Evolutionary conservation across 331 rosid genomes (phyloP), one percentile per base, ranked within the genome.

Genomic region (Rosa hybrid): DNA sequence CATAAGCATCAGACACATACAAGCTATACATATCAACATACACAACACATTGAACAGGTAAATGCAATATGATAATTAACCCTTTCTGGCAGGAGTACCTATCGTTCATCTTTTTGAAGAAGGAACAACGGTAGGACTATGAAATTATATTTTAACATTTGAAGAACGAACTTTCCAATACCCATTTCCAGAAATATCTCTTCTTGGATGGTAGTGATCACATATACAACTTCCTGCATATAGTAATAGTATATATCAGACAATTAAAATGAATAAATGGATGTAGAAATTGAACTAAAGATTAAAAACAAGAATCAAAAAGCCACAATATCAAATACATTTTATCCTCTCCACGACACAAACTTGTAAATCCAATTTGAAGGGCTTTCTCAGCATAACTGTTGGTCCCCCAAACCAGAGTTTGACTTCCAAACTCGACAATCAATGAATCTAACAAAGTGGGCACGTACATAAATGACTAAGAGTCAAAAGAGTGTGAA

Each of bases 151-250:
- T 11, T 34, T 54, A 53, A 25, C 51, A 23, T 72, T 72, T 72
- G 13, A 79, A 76, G 50, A 67, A 72, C 42, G 60, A 78, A 74
- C 89, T 60, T 83, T 92, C 97, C 97, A 81, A 94, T 81, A 50
- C 92, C 97, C 94, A 92, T 91, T 83, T 94, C 97, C 69, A 83
- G 48, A 84, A 94, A 79, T 71, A 91, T 90, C 90, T 92, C 98
- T 83, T 92, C 93, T 82, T 92, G 94, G 77, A 94, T 87, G 39
- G 92, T 86, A 69, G 98, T 94, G 77, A 94, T 91, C 68, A 90
- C 88, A 77, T 92, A 97, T n/a, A 92, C 97, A 79, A 94, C 94
- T 86, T 92, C 97, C 98, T 94, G 92, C 84, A 74, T 27, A 80
- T 82, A 44, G 46, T 51, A 68, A 74, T 13, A 20, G n/a, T n/a